Conservation (phyloP, 2,329 filamentous ascomycete species). For the Pleoardoris graminearum region DNA sequence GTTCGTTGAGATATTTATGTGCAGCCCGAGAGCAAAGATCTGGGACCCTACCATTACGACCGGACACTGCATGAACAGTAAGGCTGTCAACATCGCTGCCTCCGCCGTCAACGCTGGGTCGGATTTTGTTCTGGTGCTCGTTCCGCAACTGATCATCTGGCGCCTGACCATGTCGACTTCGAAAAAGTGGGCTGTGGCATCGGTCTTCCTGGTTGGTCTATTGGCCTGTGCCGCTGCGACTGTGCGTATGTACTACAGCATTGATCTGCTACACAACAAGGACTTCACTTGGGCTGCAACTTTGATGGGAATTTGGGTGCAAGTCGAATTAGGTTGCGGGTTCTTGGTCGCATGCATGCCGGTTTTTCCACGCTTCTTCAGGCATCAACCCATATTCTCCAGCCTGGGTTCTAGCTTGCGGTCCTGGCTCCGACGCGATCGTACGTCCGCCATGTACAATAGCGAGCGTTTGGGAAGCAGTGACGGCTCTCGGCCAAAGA, state of each 20-base stretch:
- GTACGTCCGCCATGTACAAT: neutral
- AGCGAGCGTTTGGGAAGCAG: neutral
- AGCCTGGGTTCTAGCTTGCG: neutral
- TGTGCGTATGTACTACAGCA: neutral
- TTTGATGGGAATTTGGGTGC: neutral
- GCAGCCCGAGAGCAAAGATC: constrained; percentile 5
- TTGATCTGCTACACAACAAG: neutral
- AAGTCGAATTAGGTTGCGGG: neutral
- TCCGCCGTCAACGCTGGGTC: neutral
- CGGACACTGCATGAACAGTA: neutral
- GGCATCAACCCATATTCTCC: neutral
- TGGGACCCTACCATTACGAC: constrained; percentile 10
- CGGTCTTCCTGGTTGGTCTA: neutral
- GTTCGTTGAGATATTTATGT: constrained; percentile 1
- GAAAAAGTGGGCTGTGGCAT: neutral
- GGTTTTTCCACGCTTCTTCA: neutral
- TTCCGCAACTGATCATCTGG: neutral
- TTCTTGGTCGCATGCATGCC: constrained; percentile 1
- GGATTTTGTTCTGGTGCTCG: neutral
- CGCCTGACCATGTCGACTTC: neutral
- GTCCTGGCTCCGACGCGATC: neutral
- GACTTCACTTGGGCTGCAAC: neutral
- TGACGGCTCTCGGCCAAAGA: neutral
- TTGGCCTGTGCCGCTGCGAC: neutral
- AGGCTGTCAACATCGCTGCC: neutral